Evolutionary conservation across 768 basidiomycete genomes (phyloP).

Genomic region (Obba rivulosa): DNA sequence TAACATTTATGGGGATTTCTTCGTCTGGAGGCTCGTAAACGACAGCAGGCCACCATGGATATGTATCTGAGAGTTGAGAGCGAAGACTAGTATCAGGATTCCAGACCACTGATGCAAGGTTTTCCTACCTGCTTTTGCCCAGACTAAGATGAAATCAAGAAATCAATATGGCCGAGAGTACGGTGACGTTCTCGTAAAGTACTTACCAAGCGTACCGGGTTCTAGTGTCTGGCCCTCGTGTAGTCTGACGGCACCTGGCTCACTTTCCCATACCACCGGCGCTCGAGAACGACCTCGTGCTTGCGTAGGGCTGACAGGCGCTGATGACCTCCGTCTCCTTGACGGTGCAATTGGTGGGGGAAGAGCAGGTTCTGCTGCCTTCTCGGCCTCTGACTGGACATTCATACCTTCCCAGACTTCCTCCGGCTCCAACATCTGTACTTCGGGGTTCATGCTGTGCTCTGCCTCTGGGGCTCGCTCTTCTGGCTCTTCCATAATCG

Average conservation of each 20-base stretch:
- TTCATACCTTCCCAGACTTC: too few relatives aligned
- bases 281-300: too few relatives aligned
- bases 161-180: slow-evolving; percentile 5
- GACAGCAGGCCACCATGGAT: slow-evolving; percentile 87
- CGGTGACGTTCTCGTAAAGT: neutral
- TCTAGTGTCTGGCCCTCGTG: slow-evolving; percentile 34
- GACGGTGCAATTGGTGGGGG: too few relatives aligned
- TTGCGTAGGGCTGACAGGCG: too few relatives aligned
- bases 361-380: too few relatives aligned
- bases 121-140: slow-evolving; percentile 71
- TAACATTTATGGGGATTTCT: slow-evolving; percentile 41
- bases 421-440: too few relatives aligned
- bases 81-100: too few relatives aligned
- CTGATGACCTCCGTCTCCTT: neutral
- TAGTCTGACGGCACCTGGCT: slow-evolving; percentile 29
- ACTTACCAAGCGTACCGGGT: slow-evolving; percentile 63
- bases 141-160: slow-evolving; percentile 43
- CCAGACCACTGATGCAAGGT: too few relatives aligned
- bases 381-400: too few relatives aligned
- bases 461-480: neutral
- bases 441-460: neutral
- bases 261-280: slow-evolving; percentile 1
- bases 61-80: slow-evolving; percentile 45
- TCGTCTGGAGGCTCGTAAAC: slow-evolving; percentile 58
- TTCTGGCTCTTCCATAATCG: neutral